phyloP scores from a whole-genome alignment of 2,329 filamentous ascomycete species.

The Didymosphaeria variabile region DNA sequence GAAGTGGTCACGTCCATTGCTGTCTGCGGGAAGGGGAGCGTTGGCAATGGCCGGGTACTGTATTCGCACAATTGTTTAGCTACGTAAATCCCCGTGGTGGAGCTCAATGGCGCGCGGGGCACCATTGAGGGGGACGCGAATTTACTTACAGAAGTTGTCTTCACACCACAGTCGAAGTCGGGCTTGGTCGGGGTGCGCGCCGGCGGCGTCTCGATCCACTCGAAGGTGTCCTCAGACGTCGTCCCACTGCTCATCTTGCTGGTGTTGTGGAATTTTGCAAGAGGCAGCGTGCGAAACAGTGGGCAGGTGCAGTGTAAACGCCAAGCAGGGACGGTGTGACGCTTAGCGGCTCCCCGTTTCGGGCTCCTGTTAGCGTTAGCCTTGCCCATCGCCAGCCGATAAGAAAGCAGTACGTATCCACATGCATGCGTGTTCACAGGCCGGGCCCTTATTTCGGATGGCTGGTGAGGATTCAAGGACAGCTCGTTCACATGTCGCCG shows the following conservation, averaged over 20 bases:
- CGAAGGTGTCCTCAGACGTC: conserved; percentile 64
- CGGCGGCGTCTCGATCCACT: conserved; percentile 72
- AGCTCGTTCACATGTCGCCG: conserved; percentile 24
- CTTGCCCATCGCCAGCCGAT: not conserved
- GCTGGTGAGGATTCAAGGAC: not conserved
- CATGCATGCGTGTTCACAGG: conserved; percentile 1
- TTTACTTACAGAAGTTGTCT: conserved; percentile 66
- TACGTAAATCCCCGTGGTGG: conserved; percentile 24
- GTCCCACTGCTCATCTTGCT: conserved; percentile 48
- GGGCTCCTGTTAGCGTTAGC: conserved; percentile 3
- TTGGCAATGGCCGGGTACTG: conserved; percentile 93
- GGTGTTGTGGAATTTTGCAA: conserved; percentile 42
- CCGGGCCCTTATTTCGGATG: not conserved
- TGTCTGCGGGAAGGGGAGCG: conserved; percentile 91
- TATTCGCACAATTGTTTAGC: conserved; percentile 33
- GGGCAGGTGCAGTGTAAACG: conserved; percentile 19
- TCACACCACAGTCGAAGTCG: conserved; percentile 66
- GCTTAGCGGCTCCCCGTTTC: conserved; percentile 19
- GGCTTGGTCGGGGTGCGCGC: conserved; percentile 62
- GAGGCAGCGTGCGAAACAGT: conserved; percentile 26
- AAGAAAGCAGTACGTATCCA: conserved; percentile 5
- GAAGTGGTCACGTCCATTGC: conserved; percentile 83
- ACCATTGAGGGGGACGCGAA: conserved; percentile 22
- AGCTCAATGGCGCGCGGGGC: conserved; percentile 45
- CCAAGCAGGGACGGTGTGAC: conserved; percentile 42